Conservation (phyloP, 2,329 filamentous ascomycete genomes). For the Magnaporthiopsis incrustans region DNA sequence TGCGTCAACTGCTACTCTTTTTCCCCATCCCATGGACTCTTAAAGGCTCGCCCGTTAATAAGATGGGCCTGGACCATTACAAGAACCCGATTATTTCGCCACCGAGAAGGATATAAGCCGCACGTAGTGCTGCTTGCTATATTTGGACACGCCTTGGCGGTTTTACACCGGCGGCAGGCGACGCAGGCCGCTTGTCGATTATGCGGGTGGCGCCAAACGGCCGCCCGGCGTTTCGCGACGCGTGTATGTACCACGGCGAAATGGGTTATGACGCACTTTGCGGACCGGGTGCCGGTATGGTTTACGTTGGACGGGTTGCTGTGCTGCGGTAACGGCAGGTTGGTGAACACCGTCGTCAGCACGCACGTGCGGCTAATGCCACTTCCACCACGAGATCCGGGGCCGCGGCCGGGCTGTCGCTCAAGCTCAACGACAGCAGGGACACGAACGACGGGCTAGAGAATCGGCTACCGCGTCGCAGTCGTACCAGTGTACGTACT, state of each 20-base stretch:
- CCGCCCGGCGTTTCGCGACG: conserved; percentile 38
- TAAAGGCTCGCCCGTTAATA: conserved; percentile 41
- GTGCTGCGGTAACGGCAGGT: conserved; percentile 9
- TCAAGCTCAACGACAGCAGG: conserved; percentile 43
- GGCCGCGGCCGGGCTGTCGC: conserved; percentile 38
- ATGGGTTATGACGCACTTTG: conserved; percentile 41
- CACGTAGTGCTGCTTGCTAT: conserved; percentile 39
- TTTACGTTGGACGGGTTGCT: conserved; percentile 43
- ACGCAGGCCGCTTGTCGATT: conserved; percentile 27
- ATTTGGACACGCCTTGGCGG: conserved; percentile 37
- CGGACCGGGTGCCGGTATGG: conserved; percentile 42
- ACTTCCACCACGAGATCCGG: conserved; percentile 46
- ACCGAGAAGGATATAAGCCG: conserved; percentile 41
- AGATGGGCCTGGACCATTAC: conserved; percentile 43
- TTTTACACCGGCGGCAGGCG: conserved; percentile 22
- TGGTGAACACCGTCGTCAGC: conserved; percentile 32
- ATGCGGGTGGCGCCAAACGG: conserved; percentile 34
- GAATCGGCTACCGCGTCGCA: too few relatives aligned
- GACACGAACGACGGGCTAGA: too few relatives aligned
- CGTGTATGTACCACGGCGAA: conserved; percentile 44
- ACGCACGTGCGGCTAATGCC: conserved; percentile 38
- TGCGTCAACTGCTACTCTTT: conserved; percentile 44
- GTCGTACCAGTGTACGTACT: too few relatives aligned
- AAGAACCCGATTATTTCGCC: conserved; percentile 42
- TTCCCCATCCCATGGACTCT: conserved; percentile 40